Base-by-base conservation (phyloP, 2,329 filamentous ascomycete species). In the Herpomyces periplanetae region DNA sequence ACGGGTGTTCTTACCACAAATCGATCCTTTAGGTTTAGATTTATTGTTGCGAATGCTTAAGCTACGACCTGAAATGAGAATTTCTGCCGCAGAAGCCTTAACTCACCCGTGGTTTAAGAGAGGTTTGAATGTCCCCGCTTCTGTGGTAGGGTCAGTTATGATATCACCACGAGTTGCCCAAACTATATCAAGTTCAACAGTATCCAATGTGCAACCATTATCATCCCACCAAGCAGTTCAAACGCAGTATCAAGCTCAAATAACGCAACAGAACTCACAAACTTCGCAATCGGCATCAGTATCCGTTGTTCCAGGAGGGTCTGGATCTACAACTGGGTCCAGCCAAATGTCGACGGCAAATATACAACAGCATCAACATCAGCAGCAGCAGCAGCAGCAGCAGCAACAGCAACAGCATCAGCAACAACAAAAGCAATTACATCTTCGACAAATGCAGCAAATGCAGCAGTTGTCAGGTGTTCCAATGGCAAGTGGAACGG, bases 21-120 rank as follows among this genome's bases (percentile, higher is more conserved):
- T 96, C 30, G 80, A 96, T 32, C 56, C 57, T 8, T 45, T 64
- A 5, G 80, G 75, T 5, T 56, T 96, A 31, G 71, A 87, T 34
- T 45, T 96, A 18, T 47, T 96, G 27, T 60, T 64, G 31, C 53
- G 64, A 24, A 85, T 96, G 68, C 53, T 96, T 12, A 75, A 91
- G 37, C 45, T 91, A 20, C 55, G 73, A 13, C 80, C 80, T 0
- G 80, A 96, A 40, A 57, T 85, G 39, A 57, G 80, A 21, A 65
- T 87, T 33, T 73, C 64, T 29, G 80, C 80, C 2, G 49, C 60
- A 19, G 68, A 85, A 26, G 73, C 80, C 3, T 45, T 91, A 15
- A 51, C 62, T 28, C 80, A 96, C 36, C 66, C 63, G 0, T 96
- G 80, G 80, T 96, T 96, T 43, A 53, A 48, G 26, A 65, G n/a